Evolutionary conservation across 108 stramenopile species (phyloP), one percentile per base, ranked within the genome.

Genomic region (Skeletonema costatum): DNA sequence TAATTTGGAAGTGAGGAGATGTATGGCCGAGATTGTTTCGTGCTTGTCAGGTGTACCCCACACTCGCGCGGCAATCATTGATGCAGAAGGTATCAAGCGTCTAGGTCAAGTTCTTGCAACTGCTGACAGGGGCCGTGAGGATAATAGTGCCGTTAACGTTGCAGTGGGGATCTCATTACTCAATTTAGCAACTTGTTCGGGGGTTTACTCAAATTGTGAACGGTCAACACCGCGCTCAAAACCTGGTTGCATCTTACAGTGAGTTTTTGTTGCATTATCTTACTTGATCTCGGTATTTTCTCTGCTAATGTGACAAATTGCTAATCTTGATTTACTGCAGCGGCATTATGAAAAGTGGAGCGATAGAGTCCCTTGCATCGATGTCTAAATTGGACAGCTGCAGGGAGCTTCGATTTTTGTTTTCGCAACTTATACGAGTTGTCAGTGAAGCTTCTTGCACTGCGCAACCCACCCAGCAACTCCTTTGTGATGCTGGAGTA

Each of bases 271-370:
- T 14, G 56, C 14, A 19, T n/a, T 32, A 29, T 65, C 30, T 39
- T 77, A 11, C 11, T 16, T 29, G 8, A 2, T 5, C 29, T 32
- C 70, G 0, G 2, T 65, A 64, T 9, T 35, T 32, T 30, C 19
- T 67, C 44, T 74, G 13, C 36, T 74, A 35, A 30, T 61, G n/a
- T 9, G 4, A 3, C 17, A 30, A 62, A 19, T 21, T 61, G 16
- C n/a, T 32, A 3, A 19, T 17, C 0, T 16, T n/a, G 8, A 16
- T 68, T 44, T 51, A 44, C 25, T 78, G 70, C 78, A 90, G 87
- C 53, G 84, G 81, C 29, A 87, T 90, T 44, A 38, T 90, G 10
- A 74, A 87, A n/a, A 74, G 86, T n/a, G 87, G 89, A 50, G 89
- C 89, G 10, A 81, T 87, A 53, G 85, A 81, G 19, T 83, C 83